Conservation (phyloP, 345 rosid genomes). For the Hibiscus tridactylites region DNA sequence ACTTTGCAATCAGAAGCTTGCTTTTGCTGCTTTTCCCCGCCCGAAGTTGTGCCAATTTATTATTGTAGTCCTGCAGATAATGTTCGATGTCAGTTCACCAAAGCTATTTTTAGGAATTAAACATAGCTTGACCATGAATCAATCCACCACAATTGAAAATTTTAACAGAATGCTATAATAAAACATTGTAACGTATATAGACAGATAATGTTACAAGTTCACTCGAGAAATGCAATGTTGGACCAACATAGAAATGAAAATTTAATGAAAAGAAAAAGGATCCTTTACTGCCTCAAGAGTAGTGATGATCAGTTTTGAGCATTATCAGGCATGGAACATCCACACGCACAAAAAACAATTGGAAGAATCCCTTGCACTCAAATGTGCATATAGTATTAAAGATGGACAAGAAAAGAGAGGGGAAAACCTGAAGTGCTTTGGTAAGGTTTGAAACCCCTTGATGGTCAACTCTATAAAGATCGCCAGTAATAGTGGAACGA, state of each 20-base stretch:
- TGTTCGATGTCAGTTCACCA: not conserved
- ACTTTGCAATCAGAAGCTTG: slow-evolving; percentile 84
- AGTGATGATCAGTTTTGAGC: not conserved
- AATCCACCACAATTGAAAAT: not conserved
- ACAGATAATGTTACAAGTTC: not conserved
- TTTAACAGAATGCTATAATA: not conserved
- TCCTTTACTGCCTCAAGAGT: not conserved
- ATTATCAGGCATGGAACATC: not conserved
- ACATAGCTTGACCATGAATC: not conserved
- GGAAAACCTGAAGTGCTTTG: slow-evolving; percentile 72
- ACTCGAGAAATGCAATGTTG: not conserved
- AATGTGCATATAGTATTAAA: not conserved
- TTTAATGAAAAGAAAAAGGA: not conserved
- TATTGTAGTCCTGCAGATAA: slow-evolving; percentile 59
- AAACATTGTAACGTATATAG: not conserved
- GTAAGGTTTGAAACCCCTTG: slow-evolving; percentile 85
- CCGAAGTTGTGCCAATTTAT: slow-evolving; percentile 71
- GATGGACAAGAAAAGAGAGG: not conserved
- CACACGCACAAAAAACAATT: not conserved
- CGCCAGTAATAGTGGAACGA: slow-evolving; percentile 78
- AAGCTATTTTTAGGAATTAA: not conserved
- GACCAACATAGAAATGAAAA: not conserved
- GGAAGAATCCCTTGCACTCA: not conserved
- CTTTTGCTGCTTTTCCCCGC: slow-evolving; percentile 96
- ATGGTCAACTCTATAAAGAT: slow-evolving; percentile 83